Conservation (phyloP, 2,329 filamentous ascomycete genomes). For the Ophiostoma sp. region DNA sequence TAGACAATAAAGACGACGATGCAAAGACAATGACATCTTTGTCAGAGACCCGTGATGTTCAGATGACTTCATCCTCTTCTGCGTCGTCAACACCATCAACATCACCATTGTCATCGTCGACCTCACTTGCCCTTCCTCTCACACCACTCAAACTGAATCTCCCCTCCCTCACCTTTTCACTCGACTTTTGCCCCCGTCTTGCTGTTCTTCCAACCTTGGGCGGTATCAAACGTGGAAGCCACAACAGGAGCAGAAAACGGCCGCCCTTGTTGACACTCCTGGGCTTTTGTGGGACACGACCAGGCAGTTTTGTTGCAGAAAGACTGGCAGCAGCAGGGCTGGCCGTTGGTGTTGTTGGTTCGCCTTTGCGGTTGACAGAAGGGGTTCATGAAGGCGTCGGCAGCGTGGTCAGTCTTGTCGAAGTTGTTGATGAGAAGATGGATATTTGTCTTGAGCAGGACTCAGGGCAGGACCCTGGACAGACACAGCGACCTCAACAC, state of each 20-base stretch:
- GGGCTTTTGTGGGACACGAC: neutral
- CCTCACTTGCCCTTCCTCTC: neutral
- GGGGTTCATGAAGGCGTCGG: neutral
- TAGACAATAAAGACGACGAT: neutral
- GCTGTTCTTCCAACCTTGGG: neutral
- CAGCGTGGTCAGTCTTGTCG: neutral
- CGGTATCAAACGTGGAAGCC: neutral
- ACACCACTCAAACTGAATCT: neutral
- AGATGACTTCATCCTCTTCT: neutral
- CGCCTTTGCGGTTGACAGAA: neutral
- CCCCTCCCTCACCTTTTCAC: neutral
- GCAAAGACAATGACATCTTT: neutral
- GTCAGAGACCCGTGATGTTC: neutral
- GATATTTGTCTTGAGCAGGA: neutral
- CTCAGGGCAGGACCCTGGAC: neutral
- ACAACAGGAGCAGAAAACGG: neutral
- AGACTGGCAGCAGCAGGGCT: constrained; percentile 18
- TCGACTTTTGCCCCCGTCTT: neutral
- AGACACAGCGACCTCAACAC: neutral
- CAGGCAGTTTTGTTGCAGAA: neutral
- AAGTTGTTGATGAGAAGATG: neutral
- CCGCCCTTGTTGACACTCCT: neutral
- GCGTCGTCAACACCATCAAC: neutral
- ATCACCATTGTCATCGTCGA: neutral
- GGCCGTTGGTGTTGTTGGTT: constrained; percentile 19